Conservation (phyloP, 208 protist genomes). For the Acanthamoeba healyi region DNA sequence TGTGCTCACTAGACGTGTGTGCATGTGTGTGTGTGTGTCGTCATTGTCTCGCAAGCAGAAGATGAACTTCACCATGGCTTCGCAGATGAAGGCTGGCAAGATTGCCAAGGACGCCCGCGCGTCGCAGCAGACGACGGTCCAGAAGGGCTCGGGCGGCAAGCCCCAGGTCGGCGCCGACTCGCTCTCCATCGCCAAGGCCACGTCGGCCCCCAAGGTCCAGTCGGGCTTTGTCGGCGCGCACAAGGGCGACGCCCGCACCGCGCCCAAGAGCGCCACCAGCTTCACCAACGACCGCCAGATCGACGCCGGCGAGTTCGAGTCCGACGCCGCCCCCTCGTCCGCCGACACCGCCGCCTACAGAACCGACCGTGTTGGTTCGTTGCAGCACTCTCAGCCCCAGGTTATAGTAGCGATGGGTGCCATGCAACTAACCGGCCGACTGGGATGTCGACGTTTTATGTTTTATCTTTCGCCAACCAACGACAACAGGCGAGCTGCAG, state of each 20-base stretch:
- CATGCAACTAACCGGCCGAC: not conserved
- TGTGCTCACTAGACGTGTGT: not conserved
- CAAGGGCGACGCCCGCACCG: constrained; percentile 47
- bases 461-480: no score
- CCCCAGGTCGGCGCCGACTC: constrained; percentile 35
- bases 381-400: not conserved
- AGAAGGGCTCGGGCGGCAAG: constrained; percentile 57
- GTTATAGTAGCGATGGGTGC: not conserved
- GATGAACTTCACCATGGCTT: constrained; percentile 73
- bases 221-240: constrained; percentile 47
- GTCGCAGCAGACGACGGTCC: constrained; percentile 42
- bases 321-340: constrained; percentile 27
- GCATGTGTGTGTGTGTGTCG: not conserved
- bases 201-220: constrained; percentile 44
- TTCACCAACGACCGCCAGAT: constrained; percentile 52
- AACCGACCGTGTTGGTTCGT: not conserved
- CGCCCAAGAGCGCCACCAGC: constrained; percentile 32
- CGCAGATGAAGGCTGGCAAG: constrained; percentile 71
- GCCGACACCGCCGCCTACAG: constrained; percentile 41
- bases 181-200: constrained; percentile 62
- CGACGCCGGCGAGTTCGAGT: constrained; percentile 66
- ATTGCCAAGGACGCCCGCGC: constrained; percentile 60
- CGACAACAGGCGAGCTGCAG: constrained; percentile 51
- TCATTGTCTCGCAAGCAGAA: not conserved
- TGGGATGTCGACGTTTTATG: not conserved